These are phyloP conservation scores for Hypoxylon sp. DNA, from an alignment of 2,329 filamentous ascomycete species.

Conservation along the genomic window DNA sequence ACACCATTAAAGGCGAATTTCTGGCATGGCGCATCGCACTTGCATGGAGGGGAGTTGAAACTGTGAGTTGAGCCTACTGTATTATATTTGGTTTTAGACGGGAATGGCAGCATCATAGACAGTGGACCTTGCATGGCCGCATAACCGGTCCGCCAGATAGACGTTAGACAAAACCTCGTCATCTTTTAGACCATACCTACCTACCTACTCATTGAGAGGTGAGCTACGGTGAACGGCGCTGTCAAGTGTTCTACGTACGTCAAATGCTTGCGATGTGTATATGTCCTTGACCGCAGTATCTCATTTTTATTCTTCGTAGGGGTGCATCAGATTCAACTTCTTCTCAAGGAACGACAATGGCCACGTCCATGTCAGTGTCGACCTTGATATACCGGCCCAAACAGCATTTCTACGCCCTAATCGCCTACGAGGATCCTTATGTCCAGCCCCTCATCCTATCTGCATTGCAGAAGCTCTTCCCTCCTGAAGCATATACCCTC, in stretches of 20 bases:
- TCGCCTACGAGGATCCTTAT: slow-evolving; percentile 90
- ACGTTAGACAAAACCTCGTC: slow-evolving; percentile 42
- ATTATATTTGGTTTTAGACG: slow-evolving; percentile 45
- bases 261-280: slow-evolving; percentile 32
- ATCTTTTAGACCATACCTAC: slow-evolving; percentile 23
- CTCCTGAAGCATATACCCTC: slow-evolving; percentile 67
- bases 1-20: slow-evolving; percentile 95
- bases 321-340: slow-evolving; percentile 34
- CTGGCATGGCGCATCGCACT: slow-evolving; percentile 77
- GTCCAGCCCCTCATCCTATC: slow-evolving; percentile 87
- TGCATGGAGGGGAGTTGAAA: slow-evolving; percentile 80
- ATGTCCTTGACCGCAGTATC: slow-evolving; percentile 31
- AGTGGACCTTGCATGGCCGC: slow-evolving; percentile 37
- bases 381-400: slow-evolving; percentile 47
- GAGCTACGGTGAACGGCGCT: slow-evolving; percentile 22
- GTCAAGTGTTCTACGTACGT: slow-evolving; percentile 31
- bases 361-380: slow-evolving; percentile 30
- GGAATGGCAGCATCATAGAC: slow-evolving; percentile 43
- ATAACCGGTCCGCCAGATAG: slow-evolving; percentile 39
- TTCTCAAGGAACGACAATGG: slow-evolving; percentile 34
- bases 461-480: slow-evolving; percentile 76
- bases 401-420: slow-evolving; percentile 74
- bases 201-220: slow-evolving; percentile 16
- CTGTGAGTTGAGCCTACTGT: slow-evolving; percentile 76
- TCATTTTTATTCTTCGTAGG: slow-evolving; percentile 45